These are phyloP conservation scores for Echria macrotheca DNA, from an alignment of 495 filamentous ascomycete species.

Conservation along the genomic window DNA sequence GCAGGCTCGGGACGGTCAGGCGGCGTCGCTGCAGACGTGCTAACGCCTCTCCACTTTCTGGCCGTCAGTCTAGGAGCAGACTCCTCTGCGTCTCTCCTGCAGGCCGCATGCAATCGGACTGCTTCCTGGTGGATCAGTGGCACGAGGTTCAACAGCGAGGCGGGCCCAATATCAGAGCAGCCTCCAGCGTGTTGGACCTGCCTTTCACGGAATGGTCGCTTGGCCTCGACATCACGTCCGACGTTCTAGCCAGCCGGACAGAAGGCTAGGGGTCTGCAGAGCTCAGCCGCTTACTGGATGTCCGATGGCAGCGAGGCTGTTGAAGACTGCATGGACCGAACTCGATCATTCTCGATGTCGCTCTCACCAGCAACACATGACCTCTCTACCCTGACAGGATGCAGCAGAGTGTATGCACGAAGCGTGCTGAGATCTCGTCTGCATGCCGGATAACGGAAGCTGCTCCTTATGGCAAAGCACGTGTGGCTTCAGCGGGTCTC, in stretches of 20 bases:
- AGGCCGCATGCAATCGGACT: background rate
- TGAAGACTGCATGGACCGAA: too few relatives aligned
- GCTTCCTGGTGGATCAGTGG: conserved; percentile 1
- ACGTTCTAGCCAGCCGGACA: background rate
- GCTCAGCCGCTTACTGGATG: background rate
- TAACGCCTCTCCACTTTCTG: conserved; percentile 6
- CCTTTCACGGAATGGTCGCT: conserved; percentile 19
- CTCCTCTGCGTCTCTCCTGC: conserved; percentile 1
- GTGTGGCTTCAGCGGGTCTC: background rate
- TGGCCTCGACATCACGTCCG: conserved; percentile 1
- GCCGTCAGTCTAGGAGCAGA: background rate
- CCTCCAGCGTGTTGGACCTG: conserved; percentile 15
- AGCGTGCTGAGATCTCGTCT: background rate
- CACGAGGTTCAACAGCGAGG: conserved; percentile 9
- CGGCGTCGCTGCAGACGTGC: conserved; percentile 1
- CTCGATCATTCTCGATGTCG: background rate
- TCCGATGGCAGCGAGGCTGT: background rate
- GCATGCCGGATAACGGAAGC: background rate
- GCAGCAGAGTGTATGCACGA: conserved; percentile 2
- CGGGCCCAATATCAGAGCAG: conserved; percentile 6
- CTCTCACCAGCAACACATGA: background rate
- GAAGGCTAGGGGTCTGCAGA: background rate
- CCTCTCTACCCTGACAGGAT: background rate
- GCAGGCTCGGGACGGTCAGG: background rate
- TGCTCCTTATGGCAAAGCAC: too few relatives aligned